phyloP scores from a whole-genome alignment of 2,329 filamentous ascomycete genomes.

The Claviceps citrina region DNA sequence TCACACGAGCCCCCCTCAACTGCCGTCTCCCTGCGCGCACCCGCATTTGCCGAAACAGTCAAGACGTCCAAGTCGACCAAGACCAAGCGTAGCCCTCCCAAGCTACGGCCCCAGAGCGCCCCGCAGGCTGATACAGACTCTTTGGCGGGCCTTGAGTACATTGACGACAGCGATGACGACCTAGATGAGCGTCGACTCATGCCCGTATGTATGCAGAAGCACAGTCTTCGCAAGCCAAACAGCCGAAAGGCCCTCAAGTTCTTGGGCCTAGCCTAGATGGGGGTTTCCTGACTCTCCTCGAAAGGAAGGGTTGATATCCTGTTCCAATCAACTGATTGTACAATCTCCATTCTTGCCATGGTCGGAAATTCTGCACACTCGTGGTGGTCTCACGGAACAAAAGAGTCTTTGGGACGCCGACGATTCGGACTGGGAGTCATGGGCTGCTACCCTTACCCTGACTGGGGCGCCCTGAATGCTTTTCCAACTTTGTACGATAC shows the following conservation, averaged over 20 bases:
- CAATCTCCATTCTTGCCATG: too few species aligned
- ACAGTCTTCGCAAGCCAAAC: slow-evolving; percentile 22
- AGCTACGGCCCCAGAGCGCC: slow-evolving; percentile 11
- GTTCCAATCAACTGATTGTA: too few species aligned
- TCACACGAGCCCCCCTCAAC: slow-evolving; percentile 4
- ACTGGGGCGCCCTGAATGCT: too few species aligned
- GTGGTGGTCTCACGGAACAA: too few species aligned
- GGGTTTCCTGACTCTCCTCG: too few species aligned
- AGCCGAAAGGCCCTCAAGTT: slow-evolving; percentile 39
- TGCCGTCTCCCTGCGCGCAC: slow-evolving; percentile 2
- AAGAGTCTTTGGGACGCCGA: too few species aligned
- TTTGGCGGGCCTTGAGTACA: slow-evolving; percentile 21
- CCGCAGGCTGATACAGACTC: slow-evolving; percentile 15
- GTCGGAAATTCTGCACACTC: too few species aligned
- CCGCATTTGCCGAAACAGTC: slow-evolving; percentile 11
- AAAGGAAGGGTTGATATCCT: too few species aligned
- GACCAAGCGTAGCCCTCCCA: slow-evolving; percentile 16
- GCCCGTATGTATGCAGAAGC: slow-evolving; percentile 30
- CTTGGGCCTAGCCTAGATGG: slow-evolving; percentile 28
- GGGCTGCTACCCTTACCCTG: too few species aligned
- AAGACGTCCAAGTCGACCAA: slow-evolving; percentile 16
- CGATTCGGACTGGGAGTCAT: too few species aligned
- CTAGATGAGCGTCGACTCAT: slow-evolving; percentile 36
- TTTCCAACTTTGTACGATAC: too few species aligned
- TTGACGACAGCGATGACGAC: slow-evolving; percentile 28